phyloP scores from a whole-genome alignment of 768 basidiomycete species.

The Termitomyces sp. region DNA sequence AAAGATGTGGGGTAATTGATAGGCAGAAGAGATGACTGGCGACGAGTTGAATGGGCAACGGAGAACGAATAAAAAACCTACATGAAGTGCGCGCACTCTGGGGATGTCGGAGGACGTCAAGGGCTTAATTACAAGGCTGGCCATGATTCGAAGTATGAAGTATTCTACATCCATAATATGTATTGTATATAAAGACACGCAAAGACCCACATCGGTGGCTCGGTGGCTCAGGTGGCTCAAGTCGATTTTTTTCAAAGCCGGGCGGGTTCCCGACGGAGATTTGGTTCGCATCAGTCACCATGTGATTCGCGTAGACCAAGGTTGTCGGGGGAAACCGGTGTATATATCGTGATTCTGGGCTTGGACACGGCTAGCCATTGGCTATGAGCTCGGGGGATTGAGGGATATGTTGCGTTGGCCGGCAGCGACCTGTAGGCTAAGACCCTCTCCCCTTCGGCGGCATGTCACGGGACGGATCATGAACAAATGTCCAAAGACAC shows the following conservation, averaged over 20 bases:
- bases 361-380: slow-evolving; percentile 7
- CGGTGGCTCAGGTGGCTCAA: slow-evolving; percentile 1
- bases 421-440: slow-evolving; percentile 26
- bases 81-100: slow-evolving; percentile 34
- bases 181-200: not conserved
- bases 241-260: not conserved
- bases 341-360: not conserved
- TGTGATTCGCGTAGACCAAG: slow-evolving; percentile 6
- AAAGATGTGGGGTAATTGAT: slow-evolving; percentile 35
- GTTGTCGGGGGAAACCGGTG: slow-evolving; percentile 23
- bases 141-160: not conserved
- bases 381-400: slow-evolving; percentile 23
- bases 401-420: slow-evolving; percentile 24
- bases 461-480: slow-evolving; percentile 20
- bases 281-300: slow-evolving; percentile 5
- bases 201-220: not conserved
- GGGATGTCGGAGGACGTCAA: slow-evolving; percentile 29
- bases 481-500: slow-evolving; percentile 2
- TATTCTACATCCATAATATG: not conserved
- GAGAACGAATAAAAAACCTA: slow-evolving; percentile 18
- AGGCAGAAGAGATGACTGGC: slow-evolving; percentile 30
- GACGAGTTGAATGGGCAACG: not conserved
- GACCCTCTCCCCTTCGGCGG: slow-evolving; percentile 15
- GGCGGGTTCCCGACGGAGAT: slow-evolving; percentile 11
- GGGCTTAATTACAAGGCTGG: slow-evolving; percentile 23